Conservation (phyloP, 345 rosid genomes). For the Murraya koenigii region DNA sequence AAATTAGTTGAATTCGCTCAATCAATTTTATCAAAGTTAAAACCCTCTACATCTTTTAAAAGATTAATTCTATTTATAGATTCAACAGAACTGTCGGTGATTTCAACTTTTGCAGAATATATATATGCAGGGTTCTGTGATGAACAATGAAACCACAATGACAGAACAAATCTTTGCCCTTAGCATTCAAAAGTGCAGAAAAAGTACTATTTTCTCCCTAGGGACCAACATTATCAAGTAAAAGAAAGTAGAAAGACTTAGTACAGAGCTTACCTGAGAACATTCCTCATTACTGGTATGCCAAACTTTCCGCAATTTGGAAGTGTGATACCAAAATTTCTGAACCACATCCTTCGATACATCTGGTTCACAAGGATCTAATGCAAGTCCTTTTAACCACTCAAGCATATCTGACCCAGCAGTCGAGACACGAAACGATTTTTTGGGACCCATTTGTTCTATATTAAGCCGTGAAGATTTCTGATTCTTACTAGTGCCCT, state of each 20-base stretch:
- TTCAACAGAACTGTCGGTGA: neutral
- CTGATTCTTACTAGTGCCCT: neutral
- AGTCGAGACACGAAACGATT: neutral
- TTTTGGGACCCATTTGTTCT: neutral
- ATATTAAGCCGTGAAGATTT: neutral
- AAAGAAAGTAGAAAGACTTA: neutral
- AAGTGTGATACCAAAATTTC: constrained; percentile 5
- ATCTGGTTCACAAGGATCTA: constrained; percentile 15
- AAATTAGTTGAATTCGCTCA: neutral
- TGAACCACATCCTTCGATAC: neutral
- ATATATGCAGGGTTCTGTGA: neutral
- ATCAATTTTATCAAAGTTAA: neutral
- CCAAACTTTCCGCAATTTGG: constrained; percentile 12
- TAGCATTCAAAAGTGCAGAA: neutral
- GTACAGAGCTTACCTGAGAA: constrained; percentile 1
- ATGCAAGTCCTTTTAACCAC: constrained; percentile 24
- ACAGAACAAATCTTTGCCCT: neutral
- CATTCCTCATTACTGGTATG: neutral
- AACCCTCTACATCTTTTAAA: neutral
- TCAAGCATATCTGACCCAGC: constrained; percentile 1
- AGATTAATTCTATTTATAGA: neutral
- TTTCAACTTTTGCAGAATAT: neutral
- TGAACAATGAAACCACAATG: neutral
- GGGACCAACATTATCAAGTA: neutral
- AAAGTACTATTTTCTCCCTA: neutral